phyloP scores from a whole-genome alignment of 441 rosid species.

The Populus hybrid region DNA sequence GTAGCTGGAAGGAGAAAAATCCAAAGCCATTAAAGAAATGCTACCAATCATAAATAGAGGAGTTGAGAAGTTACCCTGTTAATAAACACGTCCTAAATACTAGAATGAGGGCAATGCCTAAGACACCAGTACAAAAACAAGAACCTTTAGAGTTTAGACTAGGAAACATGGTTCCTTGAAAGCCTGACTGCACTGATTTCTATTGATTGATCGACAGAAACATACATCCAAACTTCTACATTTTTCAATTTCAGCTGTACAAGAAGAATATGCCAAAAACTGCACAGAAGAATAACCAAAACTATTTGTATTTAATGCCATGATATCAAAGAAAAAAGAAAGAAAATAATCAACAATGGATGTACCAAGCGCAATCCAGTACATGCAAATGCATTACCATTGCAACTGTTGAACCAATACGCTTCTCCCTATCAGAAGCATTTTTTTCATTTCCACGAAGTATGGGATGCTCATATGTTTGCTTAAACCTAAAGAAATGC shows the following conservation, averaged over 20 bases:
- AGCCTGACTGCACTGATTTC: too few relatives aligned
- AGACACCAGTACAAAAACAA: not conserved
- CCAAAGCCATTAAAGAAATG: not conserved
- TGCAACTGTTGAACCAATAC: constrained; percentile 84
- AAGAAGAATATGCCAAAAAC: too few relatives aligned
- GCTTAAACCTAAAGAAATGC: constrained; percentile 71
- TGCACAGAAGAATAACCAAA: too few relatives aligned
- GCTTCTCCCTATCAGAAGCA: constrained; percentile 87
- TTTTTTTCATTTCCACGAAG: constrained; percentile 89
- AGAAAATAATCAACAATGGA: not conserved
- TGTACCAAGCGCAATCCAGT: not conserved
- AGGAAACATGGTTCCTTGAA: not conserved
- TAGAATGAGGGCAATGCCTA: not conserved
- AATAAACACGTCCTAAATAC: not conserved
- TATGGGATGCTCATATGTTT: constrained; percentile 67
- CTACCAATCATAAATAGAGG: not conserved
- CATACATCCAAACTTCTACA: too few relatives aligned
- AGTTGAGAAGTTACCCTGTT: not conserved
- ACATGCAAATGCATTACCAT: constrained; percentile 49
- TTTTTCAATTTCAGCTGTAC: too few relatives aligned
- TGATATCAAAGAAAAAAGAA: constrained; percentile 5
- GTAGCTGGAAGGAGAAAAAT: not conserved
- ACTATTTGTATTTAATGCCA: not conserved
- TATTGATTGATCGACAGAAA: too few relatives aligned
- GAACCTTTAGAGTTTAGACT: not conserved